Evolutionary conservation across 106 monocot species (phyloP).

Genomic region (Amphibolis antarctica): DNA sequence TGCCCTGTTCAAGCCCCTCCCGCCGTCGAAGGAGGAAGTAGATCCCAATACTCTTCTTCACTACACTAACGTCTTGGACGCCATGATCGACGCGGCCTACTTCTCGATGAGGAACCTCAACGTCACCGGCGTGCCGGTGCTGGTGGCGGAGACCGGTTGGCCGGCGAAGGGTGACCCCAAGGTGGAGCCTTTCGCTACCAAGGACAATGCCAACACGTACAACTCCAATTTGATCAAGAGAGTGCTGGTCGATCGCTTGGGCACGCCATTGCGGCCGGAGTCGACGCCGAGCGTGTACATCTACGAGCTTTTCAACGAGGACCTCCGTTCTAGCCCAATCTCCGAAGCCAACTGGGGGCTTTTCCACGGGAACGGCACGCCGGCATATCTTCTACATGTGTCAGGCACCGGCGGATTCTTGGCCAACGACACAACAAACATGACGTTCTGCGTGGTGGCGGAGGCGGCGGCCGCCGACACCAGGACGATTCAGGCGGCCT

Average conservation of each 20-base stretch:
- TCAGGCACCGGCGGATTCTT: conserved; percentile 68
- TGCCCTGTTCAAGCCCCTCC: conserved; percentile 70
- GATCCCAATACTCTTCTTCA: conserved; percentile 93
- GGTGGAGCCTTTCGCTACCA: conserved; percentile 49
- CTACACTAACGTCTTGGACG: conserved; percentile 86
- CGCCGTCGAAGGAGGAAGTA: conserved; percentile 57
- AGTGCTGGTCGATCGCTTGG: conserved; percentile 43
- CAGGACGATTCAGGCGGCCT: conserved; percentile 60
- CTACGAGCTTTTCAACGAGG: conserved; percentile 94
- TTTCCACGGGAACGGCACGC: conserved; percentile 58
- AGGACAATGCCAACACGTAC: conserved; percentile 64
- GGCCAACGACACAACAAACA: conserved; percentile 69
- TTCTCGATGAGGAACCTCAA: conserved; percentile 66
- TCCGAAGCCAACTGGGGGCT: conserved; percentile 92
- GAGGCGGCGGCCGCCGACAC: conserved; percentile 40
- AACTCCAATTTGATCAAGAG: conserved; percentile 80
- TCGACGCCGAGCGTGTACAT: conserved; percentile 53
- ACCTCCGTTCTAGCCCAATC: conserved; percentile 40
- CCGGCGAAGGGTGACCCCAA: conserved; percentile 51
- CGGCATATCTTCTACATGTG: conserved; percentile 68
- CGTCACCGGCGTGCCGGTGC: conserved; percentile 36
- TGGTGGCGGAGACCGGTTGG: conserved; percentile 91
- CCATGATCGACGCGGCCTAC: conserved; percentile 83
- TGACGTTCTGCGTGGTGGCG: conserved; percentile 73
- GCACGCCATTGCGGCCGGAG: conserved; percentile 73